Evolutionary conservation across 805 yeast species (phyloP), one percentile per base, ranked within the genome.

Genomic region (Starmerella apicola): DNA sequence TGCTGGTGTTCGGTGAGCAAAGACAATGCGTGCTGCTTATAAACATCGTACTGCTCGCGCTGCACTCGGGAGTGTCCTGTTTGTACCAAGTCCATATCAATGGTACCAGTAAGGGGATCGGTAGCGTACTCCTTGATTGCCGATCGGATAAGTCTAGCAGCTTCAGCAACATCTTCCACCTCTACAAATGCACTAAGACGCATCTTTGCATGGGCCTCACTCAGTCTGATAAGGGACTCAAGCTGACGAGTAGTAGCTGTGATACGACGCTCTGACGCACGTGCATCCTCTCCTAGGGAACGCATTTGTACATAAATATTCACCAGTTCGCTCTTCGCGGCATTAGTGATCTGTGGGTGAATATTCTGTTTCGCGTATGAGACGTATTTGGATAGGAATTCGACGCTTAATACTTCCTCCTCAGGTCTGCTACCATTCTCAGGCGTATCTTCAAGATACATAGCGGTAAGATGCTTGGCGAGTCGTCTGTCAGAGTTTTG

Each of bases 171-270:
- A 59, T 91, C 99, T 22, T 67, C 68, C 20, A 81, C 66, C 39
- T 77, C 79, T 4, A 91, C 99, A 0, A 52, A 57, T 1, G 67
- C 62, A 1, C 88, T 71, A 23, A 91, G 67, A 52, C 95, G 75
- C 94, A 91, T 82, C 62, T 85, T 86, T 1, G 99, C 98, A 58
- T 91, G 97, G 0, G 97, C 98, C 62, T 91, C 98, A 0, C 94
- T 62, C 37, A 91, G 67, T 56, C 98, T 76, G 50, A 88, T 86
- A 94, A 91, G 83, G 38, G 93, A 78, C 62, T 91, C 98, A 42
- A 91, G 67, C 60, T 91, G 98, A 63, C 99, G 74, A 1, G 99
- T 88, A 0, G 99, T 91, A 3, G 99, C 99, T 0, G 99, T 91
- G 50, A 91, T 81, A 52, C 99, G 69, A 60, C 79, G 81, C 47